Evolutionary conservation across 495 filamentous ascomycete genomes (phyloP), one percentile per base, ranked within the genome.

Genomic region (Entonaema liquescens): DNA sequence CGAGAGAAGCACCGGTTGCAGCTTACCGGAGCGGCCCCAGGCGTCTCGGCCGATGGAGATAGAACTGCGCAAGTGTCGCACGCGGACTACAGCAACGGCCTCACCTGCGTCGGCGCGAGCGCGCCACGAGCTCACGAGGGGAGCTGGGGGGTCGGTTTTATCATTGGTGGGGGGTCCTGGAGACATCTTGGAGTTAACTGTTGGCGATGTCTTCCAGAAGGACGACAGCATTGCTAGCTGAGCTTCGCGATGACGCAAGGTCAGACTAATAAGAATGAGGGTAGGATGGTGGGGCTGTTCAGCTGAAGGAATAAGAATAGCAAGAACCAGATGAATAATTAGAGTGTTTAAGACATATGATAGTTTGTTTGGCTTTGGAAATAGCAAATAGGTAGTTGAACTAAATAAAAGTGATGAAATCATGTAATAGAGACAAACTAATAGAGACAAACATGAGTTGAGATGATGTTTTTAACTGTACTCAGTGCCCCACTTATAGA

Each of bases 1-100:
- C 1, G 86, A 87, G 8, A 91, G 56, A 2, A 84, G 74, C 5
- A 83, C 77, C 1, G 88, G 89, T 74, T 91, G 89, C 5, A 76
- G 25, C 59, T 81, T 82, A 40, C 71, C 44, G 0, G 63, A 15
- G 2, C 88, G 83, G 12, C 84, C 83, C 88, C 88, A 91, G 42
- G 84, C 87, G 76, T 90, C 89, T 2, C 71, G 75, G 29, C 80
- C 82, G 6, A 82, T 79, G 57, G 72, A 25, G 23, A 84, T 75
- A 19, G 76, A 73, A 50, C 81, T 77, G 40, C 79, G 72, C 0
- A 91, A 82, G 74, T 89, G 87, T 8, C 77, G 79, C 59, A 91
- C 81, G 26, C 72, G 77, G 33, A 87, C 82, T 7, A 74, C 47
- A 47, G 85, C 80, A 12, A 72, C 65, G 5, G 81, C 75, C 58